These are phyloP conservation scores for Micractinium sp. DNA, from an alignment of 139 green algal genomes.

Conservation along the genomic window DNA sequence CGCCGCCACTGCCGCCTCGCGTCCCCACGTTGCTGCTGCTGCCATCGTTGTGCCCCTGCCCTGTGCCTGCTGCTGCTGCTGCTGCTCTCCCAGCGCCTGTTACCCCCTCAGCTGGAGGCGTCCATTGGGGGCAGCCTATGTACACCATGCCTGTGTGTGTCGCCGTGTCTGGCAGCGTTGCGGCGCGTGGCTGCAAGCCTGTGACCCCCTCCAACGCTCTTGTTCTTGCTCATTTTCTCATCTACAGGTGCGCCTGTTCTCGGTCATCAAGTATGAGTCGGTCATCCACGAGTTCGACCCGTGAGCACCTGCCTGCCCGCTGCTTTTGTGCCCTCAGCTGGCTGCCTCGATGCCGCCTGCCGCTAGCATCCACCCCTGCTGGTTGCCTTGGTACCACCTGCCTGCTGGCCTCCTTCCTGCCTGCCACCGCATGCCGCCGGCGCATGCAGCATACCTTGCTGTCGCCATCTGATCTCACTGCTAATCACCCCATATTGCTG, in stretches of 20 bases:
- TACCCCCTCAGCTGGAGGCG: no score
- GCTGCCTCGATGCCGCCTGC: neutral
- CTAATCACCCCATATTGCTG: neutral
- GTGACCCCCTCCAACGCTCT: neutral
- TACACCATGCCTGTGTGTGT: no score
- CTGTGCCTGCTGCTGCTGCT: neutral
- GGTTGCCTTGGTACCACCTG: neutral
- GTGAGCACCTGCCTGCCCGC: neutral
- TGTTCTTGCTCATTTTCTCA: neutral
- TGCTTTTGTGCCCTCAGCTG: neutral
- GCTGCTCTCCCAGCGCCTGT: no score
- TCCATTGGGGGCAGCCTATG: no score
- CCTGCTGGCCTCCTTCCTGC: no score
- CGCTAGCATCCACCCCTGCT: neutral
- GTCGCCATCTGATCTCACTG: no score
- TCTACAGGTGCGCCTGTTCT: constrained; percentile 82
- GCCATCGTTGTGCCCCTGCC: neutral
- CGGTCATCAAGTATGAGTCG: constrained; percentile 92
- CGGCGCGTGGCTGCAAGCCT: neutral
- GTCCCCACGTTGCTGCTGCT: neutral
- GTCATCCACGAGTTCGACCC: constrained; percentile 84
- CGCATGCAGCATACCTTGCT: no score
- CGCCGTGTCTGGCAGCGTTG: no score
- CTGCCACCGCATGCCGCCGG: no score
- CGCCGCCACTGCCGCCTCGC: neutral